These are phyloP conservation scores for Climacium dendroides DNA, from an alignment of 225 moss, liverwort and hornwort genomes.

Conservation along the genomic window DNA sequence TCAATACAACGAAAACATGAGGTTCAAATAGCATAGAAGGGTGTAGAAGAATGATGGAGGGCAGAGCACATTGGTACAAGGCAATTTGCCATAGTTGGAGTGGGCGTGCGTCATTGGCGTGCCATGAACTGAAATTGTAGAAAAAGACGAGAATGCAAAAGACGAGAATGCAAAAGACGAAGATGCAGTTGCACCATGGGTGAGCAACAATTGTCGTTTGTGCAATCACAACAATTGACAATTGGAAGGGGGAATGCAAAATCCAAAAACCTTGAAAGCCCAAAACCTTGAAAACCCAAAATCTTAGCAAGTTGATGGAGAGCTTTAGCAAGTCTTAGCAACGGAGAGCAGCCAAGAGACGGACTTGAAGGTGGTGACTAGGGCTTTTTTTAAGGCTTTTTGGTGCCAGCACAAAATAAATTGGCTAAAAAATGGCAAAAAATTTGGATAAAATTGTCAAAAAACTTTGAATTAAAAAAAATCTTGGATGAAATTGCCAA, in stretches of 20 bases:
- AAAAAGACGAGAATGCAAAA: too few relatives aligned
- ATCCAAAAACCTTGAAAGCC: neutral
- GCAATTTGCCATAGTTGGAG: conserved; percentile 4
- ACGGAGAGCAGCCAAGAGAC: neutral
- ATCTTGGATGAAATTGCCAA: too few relatives aligned
- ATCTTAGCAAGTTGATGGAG: neutral
- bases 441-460: too few relatives aligned
- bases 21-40: neutral
- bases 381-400: too few relatives aligned
- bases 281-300: neutral
- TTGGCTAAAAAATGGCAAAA: too few relatives aligned
- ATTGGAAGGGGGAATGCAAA: neutral
- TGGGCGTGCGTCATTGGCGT: neutral
- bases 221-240: neutral
- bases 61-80: neutral
- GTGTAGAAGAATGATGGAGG: neutral
- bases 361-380: too few relatives aligned
- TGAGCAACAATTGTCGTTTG: neutral
- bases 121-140: neutral
- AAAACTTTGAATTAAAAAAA: too few relatives aligned
- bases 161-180: neutral
- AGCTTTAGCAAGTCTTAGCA: too few relatives aligned
- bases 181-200: neutral
- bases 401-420: too few relatives aligned
- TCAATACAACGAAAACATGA: neutral